Conservation (phyloP, 2,329 filamentous ascomycete species). For the Colletotrichum ledebouriae region DNA sequence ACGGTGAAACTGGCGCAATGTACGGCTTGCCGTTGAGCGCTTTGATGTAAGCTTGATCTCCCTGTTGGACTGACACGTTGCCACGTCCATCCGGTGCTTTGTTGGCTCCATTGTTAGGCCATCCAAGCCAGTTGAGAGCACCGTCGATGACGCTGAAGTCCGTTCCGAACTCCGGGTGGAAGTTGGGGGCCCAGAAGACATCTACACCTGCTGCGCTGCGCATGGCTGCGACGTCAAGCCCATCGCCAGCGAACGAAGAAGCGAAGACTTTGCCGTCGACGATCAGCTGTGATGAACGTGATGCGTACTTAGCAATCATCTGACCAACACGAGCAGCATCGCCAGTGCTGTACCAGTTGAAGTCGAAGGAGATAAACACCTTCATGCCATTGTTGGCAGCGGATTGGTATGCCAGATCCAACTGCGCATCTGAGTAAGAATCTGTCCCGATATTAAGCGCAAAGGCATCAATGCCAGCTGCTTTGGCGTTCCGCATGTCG, state of each 20-base stretch:
- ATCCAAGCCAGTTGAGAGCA: conserved; percentile 61
- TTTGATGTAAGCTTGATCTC: conserved; percentile 51
- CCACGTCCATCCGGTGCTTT: conserved; percentile 59
- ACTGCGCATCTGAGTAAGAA: conserved; percentile 59
- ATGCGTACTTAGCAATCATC: conserved; percentile 61
- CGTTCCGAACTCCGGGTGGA: conserved; percentile 55
- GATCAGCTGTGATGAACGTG: conserved; percentile 59
- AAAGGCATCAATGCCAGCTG: conserved; percentile 60
- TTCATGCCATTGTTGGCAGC: conserved; percentile 63
- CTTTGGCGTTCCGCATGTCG: conserved; percentile 60
- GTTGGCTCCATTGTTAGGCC: conserved; percentile 61
- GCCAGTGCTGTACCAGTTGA: conserved; percentile 59
- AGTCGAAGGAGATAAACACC: conserved; percentile 70
- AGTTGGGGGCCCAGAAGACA: conserved; percentile 65
- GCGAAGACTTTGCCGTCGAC: conserved; percentile 65
- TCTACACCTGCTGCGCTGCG: conserved; percentile 57
- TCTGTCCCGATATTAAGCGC: conserved; percentile 65
- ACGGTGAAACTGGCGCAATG: conserved; percentile 57
- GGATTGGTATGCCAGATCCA: conserved; percentile 63
- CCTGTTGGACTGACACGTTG: conserved; percentile 57
- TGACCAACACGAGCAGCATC: conserved; percentile 57
- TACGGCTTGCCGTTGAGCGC: conserved; percentile 60
- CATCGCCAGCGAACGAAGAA: conserved; percentile 66
- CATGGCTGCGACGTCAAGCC: conserved; percentile 58
- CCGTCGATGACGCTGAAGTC: conserved; percentile 58